Evolutionary conservation across 78 protist genomes (phyloP).

Genomic region (Dictyostelium citrinum): DNA sequence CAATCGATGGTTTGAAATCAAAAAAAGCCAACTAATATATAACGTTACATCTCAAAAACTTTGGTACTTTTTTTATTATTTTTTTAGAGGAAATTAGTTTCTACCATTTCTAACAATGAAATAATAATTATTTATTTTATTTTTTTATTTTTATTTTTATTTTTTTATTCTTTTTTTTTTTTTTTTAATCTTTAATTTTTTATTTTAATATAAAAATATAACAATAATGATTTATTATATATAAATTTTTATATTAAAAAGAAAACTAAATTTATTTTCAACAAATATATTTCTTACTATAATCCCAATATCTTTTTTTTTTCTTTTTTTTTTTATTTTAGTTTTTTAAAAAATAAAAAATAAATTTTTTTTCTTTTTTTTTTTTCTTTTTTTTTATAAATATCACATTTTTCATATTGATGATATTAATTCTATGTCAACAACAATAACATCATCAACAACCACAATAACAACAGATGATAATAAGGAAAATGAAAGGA

Average conservation of each 20-base stretch:
- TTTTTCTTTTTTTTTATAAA: not conserved
- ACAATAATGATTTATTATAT: too few relatives aligned
- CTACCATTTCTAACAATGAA: too few relatives aligned
- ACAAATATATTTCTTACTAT: too few relatives aligned
- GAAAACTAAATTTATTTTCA: too few relatives aligned
- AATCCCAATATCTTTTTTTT: not conserved
- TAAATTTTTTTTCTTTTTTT: not conserved
- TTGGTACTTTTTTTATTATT: not conserved
- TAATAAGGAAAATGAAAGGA: constrained; percentile 1
- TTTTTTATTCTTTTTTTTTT: too few relatives aligned
- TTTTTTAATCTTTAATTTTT: too few relatives aligned
- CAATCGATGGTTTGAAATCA: not conserved
- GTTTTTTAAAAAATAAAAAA: not conserved
- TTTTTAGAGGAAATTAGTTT: not conserved
- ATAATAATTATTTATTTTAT: too few relatives aligned
- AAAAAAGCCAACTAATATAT: not conserved
- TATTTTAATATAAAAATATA: too few relatives aligned
- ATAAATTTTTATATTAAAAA: too few relatives aligned
- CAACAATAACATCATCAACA: not conserved
- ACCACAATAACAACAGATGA: not conserved
- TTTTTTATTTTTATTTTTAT: too few relatives aligned
- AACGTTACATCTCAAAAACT: not conserved
- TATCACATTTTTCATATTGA: not conserved
- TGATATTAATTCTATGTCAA: not conserved
- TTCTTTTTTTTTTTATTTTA: not conserved